Conservation (phyloP, 2,329 filamentous ascomycete species). For the Botrytis deweyae region DNA sequence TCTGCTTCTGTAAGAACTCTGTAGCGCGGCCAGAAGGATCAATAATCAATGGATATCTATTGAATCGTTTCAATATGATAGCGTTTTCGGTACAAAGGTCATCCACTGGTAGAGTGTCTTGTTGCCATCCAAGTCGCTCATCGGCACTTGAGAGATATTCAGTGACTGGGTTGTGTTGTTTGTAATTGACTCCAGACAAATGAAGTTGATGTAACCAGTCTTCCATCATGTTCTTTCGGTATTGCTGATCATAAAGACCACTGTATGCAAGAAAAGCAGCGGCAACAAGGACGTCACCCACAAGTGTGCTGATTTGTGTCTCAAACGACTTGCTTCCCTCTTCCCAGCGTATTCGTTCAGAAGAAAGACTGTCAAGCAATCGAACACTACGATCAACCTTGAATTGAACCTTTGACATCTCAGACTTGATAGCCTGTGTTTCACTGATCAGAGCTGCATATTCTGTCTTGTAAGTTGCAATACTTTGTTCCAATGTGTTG, state of each 20-base stretch:
- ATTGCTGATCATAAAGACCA: slow-evolving; percentile 96
- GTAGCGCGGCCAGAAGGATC: slow-evolving; percentile 93
- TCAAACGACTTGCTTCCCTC: slow-evolving; percentile 97
- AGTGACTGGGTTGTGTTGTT: slow-evolving; percentile 89
- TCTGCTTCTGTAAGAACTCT: slow-evolving; percentile 93
- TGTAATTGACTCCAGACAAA: slow-evolving; percentile 89
- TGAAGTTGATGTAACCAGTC: slow-evolving; percentile 95
- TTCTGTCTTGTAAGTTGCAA: slow-evolving; percentile 92
- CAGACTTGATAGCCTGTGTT: slow-evolving; percentile 93
- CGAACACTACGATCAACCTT: slow-evolving; percentile 97
- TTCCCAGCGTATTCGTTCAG: slow-evolving; percentile 91
- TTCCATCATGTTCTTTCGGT: slow-evolving; percentile 95
- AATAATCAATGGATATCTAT: slow-evolving; percentile 96
- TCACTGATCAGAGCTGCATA: slow-evolving; percentile 96
- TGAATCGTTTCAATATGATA: slow-evolving; percentile 96
- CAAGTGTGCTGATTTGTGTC: slow-evolving; percentile 93
- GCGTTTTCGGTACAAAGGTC: slow-evolving; percentile 98
- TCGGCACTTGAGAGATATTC: slow-evolving; percentile 97
- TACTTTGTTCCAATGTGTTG: slow-evolving; percentile 79
- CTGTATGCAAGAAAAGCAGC: slow-evolving; percentile 96
- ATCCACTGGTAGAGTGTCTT: slow-evolving; percentile 88
- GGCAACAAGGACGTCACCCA: slow-evolving; percentile 94
- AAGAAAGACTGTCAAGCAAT: slow-evolving; percentile 90
- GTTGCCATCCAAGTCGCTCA: slow-evolving; percentile 92
- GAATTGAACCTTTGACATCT: slow-evolving; percentile 95